These are phyloP conservation scores for Backusella morwellensis DNA, from an alignment of 192 early-diverging fungal genomes.

Conservation along the genomic window DNA sequence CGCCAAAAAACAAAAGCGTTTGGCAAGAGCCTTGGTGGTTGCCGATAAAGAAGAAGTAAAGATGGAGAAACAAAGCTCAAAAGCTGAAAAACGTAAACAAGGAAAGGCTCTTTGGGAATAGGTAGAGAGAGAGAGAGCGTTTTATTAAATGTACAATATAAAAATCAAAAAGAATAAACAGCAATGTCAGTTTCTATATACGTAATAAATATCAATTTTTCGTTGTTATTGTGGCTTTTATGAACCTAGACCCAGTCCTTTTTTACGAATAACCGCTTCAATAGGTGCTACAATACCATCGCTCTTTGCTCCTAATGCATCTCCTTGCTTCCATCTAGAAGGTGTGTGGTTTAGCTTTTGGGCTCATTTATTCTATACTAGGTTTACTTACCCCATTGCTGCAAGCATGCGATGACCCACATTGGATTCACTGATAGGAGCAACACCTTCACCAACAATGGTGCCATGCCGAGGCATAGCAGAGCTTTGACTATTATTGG, in stretches of 20 bases:
- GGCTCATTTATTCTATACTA: neutral
- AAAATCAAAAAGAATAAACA: neutral
- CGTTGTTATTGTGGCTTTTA: neutral
- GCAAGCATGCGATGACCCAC: slow-evolving; percentile 68
- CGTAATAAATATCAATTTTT: neutral
- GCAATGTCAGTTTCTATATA: neutral
- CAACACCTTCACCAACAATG: slow-evolving; percentile 54
- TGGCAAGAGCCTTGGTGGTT: slow-evolving; percentile 21
- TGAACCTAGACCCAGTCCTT: slow-evolving; percentile 43
- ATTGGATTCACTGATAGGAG: slow-evolving; percentile 56
- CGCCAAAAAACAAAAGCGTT: slow-evolving; percentile 25
- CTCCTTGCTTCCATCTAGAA: slow-evolving; percentile 47
- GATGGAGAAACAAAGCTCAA: neutral
- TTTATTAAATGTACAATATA: slow-evolving; percentile 2
- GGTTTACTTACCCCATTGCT: slow-evolving; percentile 57
- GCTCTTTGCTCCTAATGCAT: slow-evolving; percentile 42
- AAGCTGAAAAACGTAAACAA: slow-evolving; percentile 21
- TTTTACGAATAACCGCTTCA: slow-evolving; percentile 48
- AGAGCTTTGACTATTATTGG: neutral
- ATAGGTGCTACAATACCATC: slow-evolving; percentile 51
- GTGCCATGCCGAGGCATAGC: slow-evolving; percentile 40
- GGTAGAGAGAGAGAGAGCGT: neutral
- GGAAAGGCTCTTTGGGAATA: slow-evolving; percentile 23
- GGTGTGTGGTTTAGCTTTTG: slow-evolving; percentile 1
- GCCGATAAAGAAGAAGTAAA: slow-evolving; percentile 26